Percentiles rank a stretch among this genome's conserved stretches.
Conservation (phyloP, 371 early-diverging fungal genomes). For the Thermomucor indicae-seudaticae region DNA sequence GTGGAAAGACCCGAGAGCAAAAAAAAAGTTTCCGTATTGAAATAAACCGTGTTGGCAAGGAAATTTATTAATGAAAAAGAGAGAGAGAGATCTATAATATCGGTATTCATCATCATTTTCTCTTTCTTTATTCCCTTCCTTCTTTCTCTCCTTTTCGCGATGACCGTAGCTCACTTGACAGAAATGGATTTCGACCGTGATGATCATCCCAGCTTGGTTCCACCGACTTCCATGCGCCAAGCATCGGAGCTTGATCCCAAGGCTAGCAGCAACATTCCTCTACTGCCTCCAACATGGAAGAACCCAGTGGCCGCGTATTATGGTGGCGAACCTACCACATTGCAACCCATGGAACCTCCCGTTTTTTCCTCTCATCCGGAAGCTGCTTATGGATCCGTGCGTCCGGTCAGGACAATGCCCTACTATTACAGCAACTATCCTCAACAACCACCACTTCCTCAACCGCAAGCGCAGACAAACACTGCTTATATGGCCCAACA, state of each 20-base stretch:
- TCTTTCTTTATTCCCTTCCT: too few relatives aligned
- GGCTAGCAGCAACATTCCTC: not conserved
- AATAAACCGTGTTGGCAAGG: conserved; percentile 1
- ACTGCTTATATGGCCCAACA: not conserved
- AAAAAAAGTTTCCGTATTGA: conserved; percentile 6
- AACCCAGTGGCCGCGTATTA: too few relatives aligned
- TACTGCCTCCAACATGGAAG: conserved; percentile 3
- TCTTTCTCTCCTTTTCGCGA: not conserved
- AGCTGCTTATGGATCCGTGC: not conserved
- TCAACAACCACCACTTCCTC: not conserved
- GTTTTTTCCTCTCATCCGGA: conserved; percentile 2
- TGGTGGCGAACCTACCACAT: too few relatives aligned
- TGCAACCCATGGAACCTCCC: conserved; percentile 2
- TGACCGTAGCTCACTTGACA: conserved; percentile 2
- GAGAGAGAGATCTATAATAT: not conserved
- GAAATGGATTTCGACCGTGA: not conserved
- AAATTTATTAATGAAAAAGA: not conserved
- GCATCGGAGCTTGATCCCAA: too few relatives aligned
- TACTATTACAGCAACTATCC: too few relatives aligned
- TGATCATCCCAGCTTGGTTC: not conserved
- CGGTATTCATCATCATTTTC: not conserved
- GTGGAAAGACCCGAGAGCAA: too few relatives aligned
- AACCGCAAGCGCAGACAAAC: not conserved
- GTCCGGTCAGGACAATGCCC: too few relatives aligned
- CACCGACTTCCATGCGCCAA: too few relatives aligned